phyloP scores from a whole-genome alignment of 1,139 yeast species.

The Nakaseomyces glabratus region DNA sequence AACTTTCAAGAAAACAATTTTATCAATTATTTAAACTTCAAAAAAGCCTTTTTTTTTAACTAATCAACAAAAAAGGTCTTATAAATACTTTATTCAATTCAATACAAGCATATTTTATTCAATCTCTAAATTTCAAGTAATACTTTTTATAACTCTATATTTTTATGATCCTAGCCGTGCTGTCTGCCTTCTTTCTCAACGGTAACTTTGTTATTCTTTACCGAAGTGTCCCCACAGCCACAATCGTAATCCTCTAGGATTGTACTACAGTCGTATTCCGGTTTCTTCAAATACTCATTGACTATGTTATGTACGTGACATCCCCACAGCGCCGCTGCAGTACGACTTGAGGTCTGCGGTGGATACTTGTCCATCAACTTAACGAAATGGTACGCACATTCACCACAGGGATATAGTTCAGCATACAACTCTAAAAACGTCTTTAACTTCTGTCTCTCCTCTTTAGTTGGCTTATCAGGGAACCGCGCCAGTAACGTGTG shows the following conservation, averaged over 20 bases:
- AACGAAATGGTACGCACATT: constrained; percentile 88
- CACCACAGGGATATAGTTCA: constrained; percentile 86
- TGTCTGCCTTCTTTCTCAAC: constrained; percentile 14
- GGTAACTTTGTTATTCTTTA: constrained; percentile 14
- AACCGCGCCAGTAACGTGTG: constrained; percentile 89
- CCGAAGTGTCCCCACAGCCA: constrained; percentile 75
- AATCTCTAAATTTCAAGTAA: no score
- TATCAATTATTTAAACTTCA: no score
- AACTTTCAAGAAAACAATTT: no score
- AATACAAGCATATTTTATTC: no score
- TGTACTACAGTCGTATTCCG: constrained; percentile 70
- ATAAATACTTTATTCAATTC: no score
- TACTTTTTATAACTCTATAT: no score
- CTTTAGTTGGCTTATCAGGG: constrained; percentile 67
- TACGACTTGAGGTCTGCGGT: constrained; percentile 72
- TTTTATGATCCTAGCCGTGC: constrained; percentile 10
- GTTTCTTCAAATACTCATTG: constrained; percentile 61
- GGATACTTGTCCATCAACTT: constrained; percentile 60
- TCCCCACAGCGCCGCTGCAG: constrained; percentile 91
- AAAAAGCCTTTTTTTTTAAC: no score
- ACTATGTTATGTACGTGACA: constrained; percentile 89
- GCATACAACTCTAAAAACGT: constrained; percentile 53
- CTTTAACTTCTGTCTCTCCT: constrained; percentile 53
- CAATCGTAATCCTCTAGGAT: constrained; percentile 89
- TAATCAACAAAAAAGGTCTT: no score